phyloP scores from a whole-genome alignment of 2,329 filamentous ascomycete genomes.

The Botrytis sinoallii region DNA sequence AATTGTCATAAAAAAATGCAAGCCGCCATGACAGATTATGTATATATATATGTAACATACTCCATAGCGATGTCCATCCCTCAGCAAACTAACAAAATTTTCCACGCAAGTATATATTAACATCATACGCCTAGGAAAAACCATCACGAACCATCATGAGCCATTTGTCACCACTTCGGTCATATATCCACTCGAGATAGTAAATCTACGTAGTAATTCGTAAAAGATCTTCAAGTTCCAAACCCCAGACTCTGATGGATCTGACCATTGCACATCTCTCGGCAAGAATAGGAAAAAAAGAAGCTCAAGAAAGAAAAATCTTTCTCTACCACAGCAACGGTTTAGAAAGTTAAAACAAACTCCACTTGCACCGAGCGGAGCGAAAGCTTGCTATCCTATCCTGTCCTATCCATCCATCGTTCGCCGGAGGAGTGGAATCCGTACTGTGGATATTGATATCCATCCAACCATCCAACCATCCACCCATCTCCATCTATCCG shows the following conservation, averaged over 20 bases:
- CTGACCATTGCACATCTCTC: neutral
- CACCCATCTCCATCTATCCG: neutral
- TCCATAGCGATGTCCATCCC: neutral
- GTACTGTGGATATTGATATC: neutral
- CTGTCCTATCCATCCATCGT: neutral
- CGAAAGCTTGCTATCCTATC: neutral
- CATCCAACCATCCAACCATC: neutral
- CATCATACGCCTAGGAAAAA: neutral
- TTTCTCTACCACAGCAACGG: slow-evolving; percentile 16
- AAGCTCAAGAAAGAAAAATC: neutral
- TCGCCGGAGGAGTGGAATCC: neutral
- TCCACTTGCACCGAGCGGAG: slow-evolving; percentile 6
- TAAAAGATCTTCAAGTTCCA: slow-evolving; percentile 1
- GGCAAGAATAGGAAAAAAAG: neutral
- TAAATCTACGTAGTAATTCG: neutral
- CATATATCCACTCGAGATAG: slow-evolving; percentile 1
- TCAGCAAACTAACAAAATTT: neutral
- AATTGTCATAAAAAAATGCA: neutral
- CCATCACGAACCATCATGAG: slow-evolving; percentile 3
- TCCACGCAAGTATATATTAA: neutral
- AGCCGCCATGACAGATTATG: neutral
- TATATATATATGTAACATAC: neutral
- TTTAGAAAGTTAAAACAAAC: neutral
- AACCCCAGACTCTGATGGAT: slow-evolving; percentile 10
- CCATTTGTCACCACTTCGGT: slow-evolving; percentile 13